Conservation (phyloP, 371 early-diverging fungal genomes). For the Amoeboaphelidium occidentale region DNA sequence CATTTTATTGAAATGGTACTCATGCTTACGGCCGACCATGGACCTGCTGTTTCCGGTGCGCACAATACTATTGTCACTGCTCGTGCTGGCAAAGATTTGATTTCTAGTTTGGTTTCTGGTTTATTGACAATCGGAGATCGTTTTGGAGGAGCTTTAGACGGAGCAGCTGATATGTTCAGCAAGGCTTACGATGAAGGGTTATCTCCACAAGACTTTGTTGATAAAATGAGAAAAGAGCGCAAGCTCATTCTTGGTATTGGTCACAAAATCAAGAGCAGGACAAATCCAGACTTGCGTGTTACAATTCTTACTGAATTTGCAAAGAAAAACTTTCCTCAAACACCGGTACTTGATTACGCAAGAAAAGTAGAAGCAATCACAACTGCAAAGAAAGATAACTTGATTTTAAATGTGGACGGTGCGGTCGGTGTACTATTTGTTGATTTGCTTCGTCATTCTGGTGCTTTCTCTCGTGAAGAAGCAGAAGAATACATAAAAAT, state of each 20-base stretch:
- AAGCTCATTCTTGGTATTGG: constrained; percentile 88
- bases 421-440: constrained; percentile 87
- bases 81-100: constrained; percentile 89
- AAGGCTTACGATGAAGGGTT: constrained; percentile 65
- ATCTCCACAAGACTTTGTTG: constrained; percentile 72
- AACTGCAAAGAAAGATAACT: constrained; percentile 88
- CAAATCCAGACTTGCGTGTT: constrained; percentile 92
- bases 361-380: constrained; percentile 82
- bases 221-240: constrained; percentile 69
- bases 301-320: constrained; percentile 78
- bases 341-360: constrained; percentile 75
- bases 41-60: constrained; percentile 77
- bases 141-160: constrained; percentile 92
- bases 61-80: constrained; percentile 97
- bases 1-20: constrained; percentile 96
- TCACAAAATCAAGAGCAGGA: constrained; percentile 94
- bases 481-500: constrained; percentile 88
- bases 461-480: constrained; percentile 79
- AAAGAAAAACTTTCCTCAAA: constrained; percentile 58
- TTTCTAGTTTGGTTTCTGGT: constrained; percentile 80
- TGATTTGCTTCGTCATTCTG: constrained; percentile 69
- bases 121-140: constrained; percentile 83
- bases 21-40: constrained; percentile 96
- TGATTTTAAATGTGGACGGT: constrained; percentile 93
- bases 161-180: constrained; percentile 73